Evolutionary conservation across 2,329 filamentous ascomycete species (phyloP), one percentile per base, ranked within the genome.

Genomic region (Beauveria asiatica): DNA sequence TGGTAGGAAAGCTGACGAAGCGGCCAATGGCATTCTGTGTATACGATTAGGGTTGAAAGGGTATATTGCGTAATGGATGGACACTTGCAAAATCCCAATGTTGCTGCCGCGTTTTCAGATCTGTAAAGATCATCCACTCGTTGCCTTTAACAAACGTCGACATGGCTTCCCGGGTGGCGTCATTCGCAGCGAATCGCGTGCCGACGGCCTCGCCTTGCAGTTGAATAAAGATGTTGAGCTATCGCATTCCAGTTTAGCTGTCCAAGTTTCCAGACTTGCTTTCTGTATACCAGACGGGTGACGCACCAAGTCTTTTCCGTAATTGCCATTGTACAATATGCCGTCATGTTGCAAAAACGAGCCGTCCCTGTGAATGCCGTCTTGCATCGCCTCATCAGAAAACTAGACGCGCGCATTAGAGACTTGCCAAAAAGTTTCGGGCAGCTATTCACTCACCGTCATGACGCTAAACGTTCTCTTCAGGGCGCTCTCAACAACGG

Each of bases 171-270:
- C 62, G 58, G 1, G 65, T 67, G 19, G 37, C 51, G 4, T 64
- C 46, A 16, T 42, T 25, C 2, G 65, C 62, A 7, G 64, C 64
- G 53, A 66, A 67, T 11, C 63, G 62, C 11, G 66, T 67, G n/a
- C 65, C 64, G 30, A 62, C 60, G n/a, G 64, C 64, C 25, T 65
- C 64, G 5, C 64, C 58, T 44, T 65, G 50, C 1, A 68, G 56
- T 42, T 65, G 63, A n/a, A 67, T 66, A 33, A 67, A 67, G 5
- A 63, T 62, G 23, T 67, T 67, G 45, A 67, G 50, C 66, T 67
- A 13, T 6, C 7, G 23, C 3, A 37, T 5, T 16, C 3, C 3
- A 44, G 8, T 51, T 51, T 23, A 58, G 45, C 21, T 4, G 1
- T 5, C 3, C 17, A 25, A 17, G 11, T 25, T 1, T 19, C 7